Evolutionary conservation across 2,329 filamentous ascomycete genomes (phyloP), one percentile per base, ranked within the genome.

Genomic region (Blastomyces gilchristii): DNA sequence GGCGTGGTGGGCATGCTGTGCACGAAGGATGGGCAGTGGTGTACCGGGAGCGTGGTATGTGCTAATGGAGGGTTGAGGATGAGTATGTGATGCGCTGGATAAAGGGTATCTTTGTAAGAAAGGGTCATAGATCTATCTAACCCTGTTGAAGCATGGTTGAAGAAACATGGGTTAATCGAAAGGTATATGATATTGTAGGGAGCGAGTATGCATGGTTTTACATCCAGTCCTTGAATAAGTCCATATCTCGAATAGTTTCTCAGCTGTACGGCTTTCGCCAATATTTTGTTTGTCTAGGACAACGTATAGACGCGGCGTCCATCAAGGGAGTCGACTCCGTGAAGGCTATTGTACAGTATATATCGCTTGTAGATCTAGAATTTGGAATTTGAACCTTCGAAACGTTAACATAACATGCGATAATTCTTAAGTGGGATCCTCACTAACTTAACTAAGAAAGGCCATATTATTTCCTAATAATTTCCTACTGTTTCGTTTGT

Each of bases 1-100:
- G 89, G 88, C 0, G 82, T 90, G 5, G 86, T 91, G 22, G 88
- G 83, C 2, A 91, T 92, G 87, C 75, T 92, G 28, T 90, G 88
- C 71, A 82, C 83, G 5, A 79, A 81, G 6, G 90, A 93, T 72
- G 82, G 83, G n/a, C 82, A 79, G 8, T 93, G 89, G 89, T 87
- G 85, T 70, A 94, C 89, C 0, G 90, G 90, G 1, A 88, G 87
- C 73, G 87, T 91, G 31, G 83, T 94, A 3, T 89, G 87, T 76
- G 88, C 89, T 8, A 93, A 93, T 71, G 90, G 90, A 1, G 90
- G 90, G 7, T 86, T 91, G 84, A 81, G 80, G 65, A 83, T 86
- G 75, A 79, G 75, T 62, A 57, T 63, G 28, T 71, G 68, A 64
- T 53, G 28, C 25, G 16, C 18, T n/a, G 4, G 28, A 49, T 18